Conservation (phyloP, 805 yeast species). For the Nakazawaea ambrosiae region DNA sequence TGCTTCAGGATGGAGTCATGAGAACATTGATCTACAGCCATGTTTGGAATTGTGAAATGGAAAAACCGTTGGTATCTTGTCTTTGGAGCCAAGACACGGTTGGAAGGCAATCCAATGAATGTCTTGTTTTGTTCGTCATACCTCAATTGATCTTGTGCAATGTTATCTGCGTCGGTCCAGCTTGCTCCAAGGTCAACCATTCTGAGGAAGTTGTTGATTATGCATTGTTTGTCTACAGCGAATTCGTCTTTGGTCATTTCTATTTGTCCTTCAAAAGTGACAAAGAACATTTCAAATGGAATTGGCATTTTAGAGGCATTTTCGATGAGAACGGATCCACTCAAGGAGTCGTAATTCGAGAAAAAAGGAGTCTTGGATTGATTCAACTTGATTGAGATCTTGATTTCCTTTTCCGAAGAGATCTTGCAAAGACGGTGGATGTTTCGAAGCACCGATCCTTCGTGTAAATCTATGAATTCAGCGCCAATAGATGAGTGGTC, state of each 20-base stretch:
- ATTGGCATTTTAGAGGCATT: constrained; percentile 38
- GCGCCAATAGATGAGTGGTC: constrained; percentile 24
- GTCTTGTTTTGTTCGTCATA: constrained; percentile 16
- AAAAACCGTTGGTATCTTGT: constrained; percentile 50
- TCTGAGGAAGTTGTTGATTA: constrained; percentile 39
- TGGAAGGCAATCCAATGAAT: constrained; percentile 36
- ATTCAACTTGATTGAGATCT: constrained; percentile 1
- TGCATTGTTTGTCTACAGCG: too few relatives aligned
- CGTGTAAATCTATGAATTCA: constrained; percentile 21
- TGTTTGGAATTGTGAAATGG: constrained; percentile 50
- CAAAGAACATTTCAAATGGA: constrained; percentile 24
- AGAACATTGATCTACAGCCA: constrained; percentile 39
- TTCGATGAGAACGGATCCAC: constrained; percentile 36
- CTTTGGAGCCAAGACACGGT: constrained; percentile 40
- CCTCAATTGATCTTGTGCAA: too few relatives aligned
- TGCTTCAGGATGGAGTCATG: not conserved
- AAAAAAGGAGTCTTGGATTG: not conserved
- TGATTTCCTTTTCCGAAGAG: constrained; percentile 21
- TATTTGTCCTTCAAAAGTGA: constrained; percentile 8
- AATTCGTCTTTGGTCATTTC: too few relatives aligned
- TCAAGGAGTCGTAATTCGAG: constrained; percentile 30
- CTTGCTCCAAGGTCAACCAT: constrained; percentile 56
- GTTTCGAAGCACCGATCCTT: constrained; percentile 17
- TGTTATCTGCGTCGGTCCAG: constrained; percentile 26
- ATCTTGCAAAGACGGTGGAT: constrained; percentile 39